Conservation (phyloP, 2,329 filamentous ascomycete genomes). For the Mollisiaceae sp. region DNA sequence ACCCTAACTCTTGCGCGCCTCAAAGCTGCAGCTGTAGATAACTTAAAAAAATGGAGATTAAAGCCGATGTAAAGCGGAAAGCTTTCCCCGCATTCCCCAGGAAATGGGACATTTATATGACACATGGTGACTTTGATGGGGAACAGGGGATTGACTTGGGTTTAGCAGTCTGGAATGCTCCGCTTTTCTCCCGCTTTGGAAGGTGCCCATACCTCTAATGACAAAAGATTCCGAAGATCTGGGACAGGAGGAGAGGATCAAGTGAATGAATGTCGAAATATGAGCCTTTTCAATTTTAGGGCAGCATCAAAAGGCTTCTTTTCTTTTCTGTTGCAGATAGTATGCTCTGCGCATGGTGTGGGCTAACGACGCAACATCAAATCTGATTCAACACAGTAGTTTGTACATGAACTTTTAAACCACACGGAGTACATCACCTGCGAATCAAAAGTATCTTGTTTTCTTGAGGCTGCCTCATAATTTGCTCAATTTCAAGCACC, state of each 20-base stretch:
- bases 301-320: no score
- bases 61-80: constrained; percentile 10
- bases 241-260: background rate
- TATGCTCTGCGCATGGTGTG: no score
- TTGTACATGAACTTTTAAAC: no score
- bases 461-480: no score
- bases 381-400: no score
- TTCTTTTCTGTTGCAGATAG: no score
- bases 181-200: background rate
- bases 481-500: no score
- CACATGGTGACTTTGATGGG: background rate
- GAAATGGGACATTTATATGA: background rate
- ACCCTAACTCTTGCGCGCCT: background rate
- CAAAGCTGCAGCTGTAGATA: background rate
- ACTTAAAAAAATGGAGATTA: background rate
- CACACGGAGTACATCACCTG: no score
- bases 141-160: background rate
- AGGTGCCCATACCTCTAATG: background rate
- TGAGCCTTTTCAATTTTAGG: no score
- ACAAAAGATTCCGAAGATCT: background rate
- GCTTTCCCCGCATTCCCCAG: constrained; percentile 7
- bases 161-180: background rate
- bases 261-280: no score
- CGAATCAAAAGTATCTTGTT: no score
- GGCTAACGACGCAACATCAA: no score